phyloP scores from a whole-genome alignment of 352 stramenopile genomes.

The Thraustochytrium sp. region DNA sequence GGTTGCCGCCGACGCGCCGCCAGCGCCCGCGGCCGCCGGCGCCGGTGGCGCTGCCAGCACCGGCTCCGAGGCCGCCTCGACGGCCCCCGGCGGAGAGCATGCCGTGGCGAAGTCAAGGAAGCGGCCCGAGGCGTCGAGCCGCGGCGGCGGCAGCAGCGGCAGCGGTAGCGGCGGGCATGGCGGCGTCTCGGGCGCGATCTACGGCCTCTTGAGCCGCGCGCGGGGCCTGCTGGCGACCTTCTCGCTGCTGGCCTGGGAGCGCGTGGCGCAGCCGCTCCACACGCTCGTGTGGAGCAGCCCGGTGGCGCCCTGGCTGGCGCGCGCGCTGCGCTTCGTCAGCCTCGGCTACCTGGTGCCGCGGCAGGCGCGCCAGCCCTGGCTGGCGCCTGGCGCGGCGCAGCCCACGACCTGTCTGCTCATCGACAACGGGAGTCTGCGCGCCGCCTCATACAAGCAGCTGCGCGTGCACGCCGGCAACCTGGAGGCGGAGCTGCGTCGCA shows the following conservation, averaged over 20 bases:
- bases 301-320: not conserved
- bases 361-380: slow-evolving; percentile 6
- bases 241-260: not conserved
- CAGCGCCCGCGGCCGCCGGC: not conserved
- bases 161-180: too few species aligned
- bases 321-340: not conserved
- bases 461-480: slow-evolving; percentile 47
- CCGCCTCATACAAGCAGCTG: slow-evolving; percentile 64
- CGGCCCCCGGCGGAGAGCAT: too few species aligned
- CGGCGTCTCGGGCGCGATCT: too few species aligned
- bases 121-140: too few species aligned
- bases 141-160: not conserved
- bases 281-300: not conserved
- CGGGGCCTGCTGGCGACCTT: not conserved
- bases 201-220: not conserved
- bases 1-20: not conserved
- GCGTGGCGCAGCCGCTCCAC: not conserved
- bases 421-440: slow-evolving; percentile 67
- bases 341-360: not conserved
- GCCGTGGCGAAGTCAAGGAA: too few species aligned
- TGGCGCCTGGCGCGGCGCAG: not conserved
- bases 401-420: slow-evolving; percentile 53
- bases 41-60: not conserved
- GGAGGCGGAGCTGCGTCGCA: not conserved
- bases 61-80: too few species aligned